Evolutionary conservation across 306 rosid genomes (phyloP).

Genomic region (Myrica gale): DNA sequence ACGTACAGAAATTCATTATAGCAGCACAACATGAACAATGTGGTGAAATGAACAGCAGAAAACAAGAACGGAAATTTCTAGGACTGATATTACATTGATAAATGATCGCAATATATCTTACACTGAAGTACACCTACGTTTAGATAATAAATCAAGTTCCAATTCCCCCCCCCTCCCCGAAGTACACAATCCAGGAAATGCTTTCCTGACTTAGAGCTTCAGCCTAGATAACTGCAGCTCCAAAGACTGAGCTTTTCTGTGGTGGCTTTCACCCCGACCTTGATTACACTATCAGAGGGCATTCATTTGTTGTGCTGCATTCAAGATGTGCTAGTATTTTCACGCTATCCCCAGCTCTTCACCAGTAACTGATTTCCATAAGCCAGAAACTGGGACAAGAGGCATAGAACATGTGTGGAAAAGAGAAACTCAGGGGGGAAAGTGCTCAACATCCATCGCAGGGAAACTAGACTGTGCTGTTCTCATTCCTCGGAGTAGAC

Average conservation of each 20-base stretch:
- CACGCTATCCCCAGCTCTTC: conserved; percentile 2
- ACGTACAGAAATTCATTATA: background rate
- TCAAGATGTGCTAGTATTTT: background rate
- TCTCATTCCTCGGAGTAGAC: conserved; percentile 86
- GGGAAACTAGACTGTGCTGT: conserved; percentile 57
- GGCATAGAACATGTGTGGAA: conserved; percentile 3
- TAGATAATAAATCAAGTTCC: background rate
- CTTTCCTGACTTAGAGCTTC: background rate
- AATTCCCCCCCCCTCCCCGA: too few species aligned
- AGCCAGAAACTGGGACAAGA: conserved; percentile 22
- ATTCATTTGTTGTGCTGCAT: conserved; percentile 13
- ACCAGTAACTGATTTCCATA: background rate
- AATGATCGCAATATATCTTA: background rate
- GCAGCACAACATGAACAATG: background rate
- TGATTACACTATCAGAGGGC: background rate
- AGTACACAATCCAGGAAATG: background rate
- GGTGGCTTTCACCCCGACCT: background rate
- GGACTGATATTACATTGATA: background rate
- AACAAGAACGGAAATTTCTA: background rate
- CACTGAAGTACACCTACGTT: background rate
- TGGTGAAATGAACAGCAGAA: background rate
- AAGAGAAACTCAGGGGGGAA: conserved; percentile 53
- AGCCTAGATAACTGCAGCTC: background rate
- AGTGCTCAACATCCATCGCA: conserved; percentile 75
- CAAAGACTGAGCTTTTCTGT: background rate